A percentile compares a stretch with the other conserved stretches of the same genome.
Conservation (phyloP, 2,329 filamentous ascomycete species). For the Fusarium pininemorale region DNA sequence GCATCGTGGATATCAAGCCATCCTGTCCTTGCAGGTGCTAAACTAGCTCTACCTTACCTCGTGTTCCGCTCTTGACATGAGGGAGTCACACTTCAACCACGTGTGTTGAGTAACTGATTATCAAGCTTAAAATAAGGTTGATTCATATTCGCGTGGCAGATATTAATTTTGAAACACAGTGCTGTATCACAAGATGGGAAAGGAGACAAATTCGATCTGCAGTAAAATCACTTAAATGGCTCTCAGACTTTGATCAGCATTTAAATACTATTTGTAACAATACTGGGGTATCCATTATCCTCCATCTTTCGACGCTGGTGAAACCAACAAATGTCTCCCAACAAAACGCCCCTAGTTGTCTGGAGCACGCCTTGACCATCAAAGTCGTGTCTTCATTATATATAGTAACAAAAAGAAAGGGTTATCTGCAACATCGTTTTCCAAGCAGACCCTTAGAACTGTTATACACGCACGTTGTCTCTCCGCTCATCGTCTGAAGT, state of each 20-base stretch:
- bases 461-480: conserved; percentile 22
- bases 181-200: background rate
- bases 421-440: background rate
- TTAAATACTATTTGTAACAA: conserved; percentile 7
- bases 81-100: background rate
- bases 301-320: conserved; percentile 1
- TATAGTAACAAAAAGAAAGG: conserved; percentile 15
- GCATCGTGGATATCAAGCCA: background rate
- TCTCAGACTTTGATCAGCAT: background rate
- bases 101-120: background rate
- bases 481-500: conserved; percentile 47
- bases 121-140: background rate
- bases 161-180: background rate
- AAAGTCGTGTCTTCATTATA: conserved; percentile 28
- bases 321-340: background rate
- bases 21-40: background rate
- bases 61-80: background rate
- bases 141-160: background rate
- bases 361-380: conserved; percentile 1
- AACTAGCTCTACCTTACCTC: background rate
- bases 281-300: conserved; percentile 29
- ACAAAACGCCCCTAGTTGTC: background rate
- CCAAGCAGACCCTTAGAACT: background rate
- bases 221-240: background rate
- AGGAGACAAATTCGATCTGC: background rate